Evolutionary conservation across 495 filamentous ascomycete species (phyloP).

Genomic region (Choiromyces venosus): DNA sequence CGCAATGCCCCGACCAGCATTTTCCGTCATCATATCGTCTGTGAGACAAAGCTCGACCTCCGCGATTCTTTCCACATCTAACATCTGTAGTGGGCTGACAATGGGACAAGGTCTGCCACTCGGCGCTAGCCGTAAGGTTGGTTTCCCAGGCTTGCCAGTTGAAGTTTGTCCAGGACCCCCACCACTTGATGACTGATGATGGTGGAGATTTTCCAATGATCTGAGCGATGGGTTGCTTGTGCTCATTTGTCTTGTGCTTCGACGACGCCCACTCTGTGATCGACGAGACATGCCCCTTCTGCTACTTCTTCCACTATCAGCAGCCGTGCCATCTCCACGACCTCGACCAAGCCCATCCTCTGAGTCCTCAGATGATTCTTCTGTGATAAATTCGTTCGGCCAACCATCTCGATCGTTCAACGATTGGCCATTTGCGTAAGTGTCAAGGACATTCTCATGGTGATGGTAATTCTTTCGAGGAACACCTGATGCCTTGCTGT

Average conservation of each 20-base stretch:
- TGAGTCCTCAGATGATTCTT: slow-evolving; percentile 58
- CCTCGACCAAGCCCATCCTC: slow-evolving; percentile 50
- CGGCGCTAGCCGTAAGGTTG: slow-evolving; percentile 30
- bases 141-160: slow-evolving; percentile 24
- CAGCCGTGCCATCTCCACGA: slow-evolving; percentile 50
- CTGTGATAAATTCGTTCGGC: slow-evolving; percentile 48
- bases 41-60: slow-evolving; percentile 75
- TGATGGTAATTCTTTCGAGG: slow-evolving; percentile 87
- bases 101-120: slow-evolving; percentile 66
- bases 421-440: slow-evolving; percentile 46
- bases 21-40: slow-evolving; percentile 85
- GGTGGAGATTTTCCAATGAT: slow-evolving; percentile 36
- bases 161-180: slow-evolving; percentile 14
- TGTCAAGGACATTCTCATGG: slow-evolving; percentile 78
- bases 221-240: slow-evolving; percentile 11
- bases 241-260: slow-evolving; percentile 20
- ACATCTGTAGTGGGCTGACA: slow-evolving; percentile 76
- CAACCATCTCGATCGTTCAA: slow-evolving; percentile 36
- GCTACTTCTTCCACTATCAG: slow-evolving; percentile 54
- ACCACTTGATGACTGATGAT: slow-evolving; percentile 32
- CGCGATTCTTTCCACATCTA: slow-evolving; percentile 83
- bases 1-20: slow-evolving; percentile 79
- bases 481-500: slow-evolving; percentile 62
- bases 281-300: slow-evolving; percentile 51
- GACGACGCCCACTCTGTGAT: slow-evolving; percentile 42